phyloP scores from a whole-genome alignment of 352 stramenopile genomes.

The Phytophthora chlamydospora region DNA sequence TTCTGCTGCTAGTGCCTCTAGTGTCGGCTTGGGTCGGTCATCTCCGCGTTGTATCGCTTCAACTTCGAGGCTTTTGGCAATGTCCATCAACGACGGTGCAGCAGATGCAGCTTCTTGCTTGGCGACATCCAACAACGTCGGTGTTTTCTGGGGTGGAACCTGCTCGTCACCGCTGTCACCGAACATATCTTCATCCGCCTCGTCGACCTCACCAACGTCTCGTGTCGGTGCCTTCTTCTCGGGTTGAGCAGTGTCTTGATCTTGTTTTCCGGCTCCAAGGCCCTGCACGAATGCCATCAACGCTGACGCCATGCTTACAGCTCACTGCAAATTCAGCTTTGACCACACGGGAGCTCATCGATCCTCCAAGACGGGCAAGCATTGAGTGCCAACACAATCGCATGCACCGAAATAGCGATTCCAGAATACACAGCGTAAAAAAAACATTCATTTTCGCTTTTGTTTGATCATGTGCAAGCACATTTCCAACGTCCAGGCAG shows the following conservation, averaged over 20 bases:
- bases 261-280: slow-evolving; percentile 26
- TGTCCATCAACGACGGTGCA: slow-evolving; percentile 18
- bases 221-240: not conserved
- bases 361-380: not conserved
- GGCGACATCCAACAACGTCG: slow-evolving; percentile 44
- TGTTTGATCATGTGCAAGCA: slow-evolving; percentile 54
- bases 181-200: slow-evolving; percentile 40
- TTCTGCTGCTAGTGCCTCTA: slow-evolving; percentile 42
- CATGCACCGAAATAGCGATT: slow-evolving; percentile 27
- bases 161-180: slow-evolving; percentile 36
- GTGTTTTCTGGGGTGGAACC: slow-evolving; percentile 16
- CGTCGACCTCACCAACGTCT: slow-evolving; percentile 23
- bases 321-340: slow-evolving; percentile 13
- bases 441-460: slow-evolving; percentile 1
- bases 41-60: slow-evolving; percentile 21
- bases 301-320: slow-evolving; percentile 40
- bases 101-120: slow-evolving; percentile 29
- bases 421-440: slow-evolving; percentile 17
- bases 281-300: slow-evolving; percentile 50
- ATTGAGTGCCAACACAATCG: slow-evolving; percentile 3
- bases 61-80: slow-evolving; percentile 23
- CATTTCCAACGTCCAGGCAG: slow-evolving; percentile 43
- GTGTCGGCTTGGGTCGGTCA: slow-evolving; percentile 11
- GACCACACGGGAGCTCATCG: not conserved
- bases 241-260: not conserved